Conservation (phyloP, 805 yeast genomes). For the Starmera caribaea region DNA sequence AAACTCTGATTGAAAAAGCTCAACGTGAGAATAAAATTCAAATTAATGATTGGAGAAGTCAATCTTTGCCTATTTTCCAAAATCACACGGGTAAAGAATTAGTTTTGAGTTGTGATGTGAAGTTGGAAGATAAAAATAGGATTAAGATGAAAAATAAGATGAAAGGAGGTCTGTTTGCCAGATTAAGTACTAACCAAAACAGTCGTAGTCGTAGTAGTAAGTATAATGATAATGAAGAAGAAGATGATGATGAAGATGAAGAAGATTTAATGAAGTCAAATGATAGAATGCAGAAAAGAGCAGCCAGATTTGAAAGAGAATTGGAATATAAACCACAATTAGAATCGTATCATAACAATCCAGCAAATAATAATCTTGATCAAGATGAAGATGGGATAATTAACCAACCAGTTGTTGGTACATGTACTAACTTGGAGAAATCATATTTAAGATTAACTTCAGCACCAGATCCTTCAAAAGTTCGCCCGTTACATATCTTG, state of each 20-base stretch:
- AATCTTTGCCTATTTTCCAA: slow-evolving; percentile 15
- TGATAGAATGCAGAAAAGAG: slow-evolving; percentile 23
- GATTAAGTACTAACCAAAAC: not conserved
- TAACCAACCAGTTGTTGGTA: slow-evolving; percentile 43
- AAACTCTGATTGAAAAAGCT: slow-evolving; percentile 17
- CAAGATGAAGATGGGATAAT: no score
- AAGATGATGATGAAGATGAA: slow-evolving; percentile 5
- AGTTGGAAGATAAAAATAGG: not conserved
- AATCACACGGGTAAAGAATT: slow-evolving; percentile 2
- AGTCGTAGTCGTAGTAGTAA: not conserved
- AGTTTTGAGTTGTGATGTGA: slow-evolving; percentile 7
- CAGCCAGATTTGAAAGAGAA: slow-evolving; percentile 25
- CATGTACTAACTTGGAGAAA: slow-evolving; percentile 60
- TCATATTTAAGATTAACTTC: slow-evolving; percentile 78
- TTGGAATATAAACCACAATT: slow-evolving; percentile 7
- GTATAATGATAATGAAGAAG: not conserved
- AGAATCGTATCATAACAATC: slow-evolving; percentile 16
- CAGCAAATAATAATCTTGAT: no score
- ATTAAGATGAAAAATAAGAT: slow-evolving; percentile 1
- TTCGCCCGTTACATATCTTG: slow-evolving; percentile 63
- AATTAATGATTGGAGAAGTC: slow-evolving; percentile 19
- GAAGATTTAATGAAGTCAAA: slow-evolving; percentile 10
- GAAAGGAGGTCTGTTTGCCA: not conserved
- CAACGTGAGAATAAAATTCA: slow-evolving; percentile 13
- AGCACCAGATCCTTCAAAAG: slow-evolving; percentile 78